Base-by-base conservation (phyloP, 768 basidiomycete genomes). In the Dentipellis fragilis region DNA sequence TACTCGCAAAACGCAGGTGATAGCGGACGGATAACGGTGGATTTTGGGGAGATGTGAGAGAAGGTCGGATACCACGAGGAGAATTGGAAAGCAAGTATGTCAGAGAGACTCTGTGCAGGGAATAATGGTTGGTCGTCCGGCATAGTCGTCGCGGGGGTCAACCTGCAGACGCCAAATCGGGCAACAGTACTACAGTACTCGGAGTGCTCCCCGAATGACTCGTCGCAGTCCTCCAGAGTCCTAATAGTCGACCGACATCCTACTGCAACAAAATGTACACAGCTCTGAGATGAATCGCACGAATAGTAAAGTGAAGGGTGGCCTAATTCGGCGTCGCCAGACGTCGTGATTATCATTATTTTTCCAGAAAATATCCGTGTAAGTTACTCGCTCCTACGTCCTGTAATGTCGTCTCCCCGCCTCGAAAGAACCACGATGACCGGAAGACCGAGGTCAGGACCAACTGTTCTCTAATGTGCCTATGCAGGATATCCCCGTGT, bases 41-140 rank as follows among this genome's bases (percentile, higher is more conserved):
- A 88, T 67, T 80, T 86, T 61, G 89, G 82, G 51, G 80, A 83
- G 23, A 80, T 63, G 8, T 71, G 68, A 10, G 81, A 71, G 66
- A 89, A 93, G 8, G 61, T 65, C 5, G 89, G 81, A 64, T 91
- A 91, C 93, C 93, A 94, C 2, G 80, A 80, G 1, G 90, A 92
- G 62, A 89, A 88, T 55, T 91, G 89, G 65, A 89, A 93, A 3
- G 79, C 72, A 11, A 86, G 73, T 54, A 91, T 73, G 63, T 83
- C 80, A 4, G 72, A 65, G 14, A 71, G 67, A 2, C 77, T 75
- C 35, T 77, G 69, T 2, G 62, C 39, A 16, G 87, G 89, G 65
- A 87, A 89, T 45, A 76, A 22, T 49, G 48, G 22, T 16, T 17
- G 12, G 10, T 42, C 9, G 8, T 1, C 19, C 22, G 17, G 48